Conservation (phyloP, 306 rosid species). For the Cajanus cajan region DNA sequence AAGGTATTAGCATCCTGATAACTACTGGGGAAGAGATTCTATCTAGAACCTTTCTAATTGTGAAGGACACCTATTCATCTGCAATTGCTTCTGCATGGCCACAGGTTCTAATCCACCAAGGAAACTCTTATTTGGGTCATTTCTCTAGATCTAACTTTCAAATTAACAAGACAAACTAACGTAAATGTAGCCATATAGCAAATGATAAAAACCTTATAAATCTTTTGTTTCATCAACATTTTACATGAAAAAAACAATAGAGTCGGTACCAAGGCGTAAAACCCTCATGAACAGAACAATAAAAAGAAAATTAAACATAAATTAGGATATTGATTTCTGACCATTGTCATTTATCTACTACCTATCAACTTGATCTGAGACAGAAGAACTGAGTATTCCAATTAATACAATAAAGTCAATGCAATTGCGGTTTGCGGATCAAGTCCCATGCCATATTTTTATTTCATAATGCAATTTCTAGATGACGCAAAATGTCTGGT, state of each 20-base stretch:
- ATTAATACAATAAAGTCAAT: not conserved
- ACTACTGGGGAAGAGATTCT: not conserved
- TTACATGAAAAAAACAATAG: not conserved
- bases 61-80: constrained; percentile 2
- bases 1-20: not conserved
- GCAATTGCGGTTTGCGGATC: not conserved
- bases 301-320: not conserved
- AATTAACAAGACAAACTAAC: not conserved
- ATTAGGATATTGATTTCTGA: not conserved
- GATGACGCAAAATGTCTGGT: not conserved
- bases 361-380: not conserved
- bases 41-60: not conserved
- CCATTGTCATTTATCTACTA: not conserved
- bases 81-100: not conserved
- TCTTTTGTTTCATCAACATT: not conserved
- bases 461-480: not conserved
- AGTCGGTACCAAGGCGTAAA: not conserved
- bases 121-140: not conserved
- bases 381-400: not conserved
- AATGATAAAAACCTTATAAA: not conserved
- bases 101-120: not conserved
- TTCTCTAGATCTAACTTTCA: not conserved
- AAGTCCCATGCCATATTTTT: not conserved
- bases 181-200: not conserved
- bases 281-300: not conserved